These are phyloP conservation scores for Saccharum spontaneum DNA, from an alignment of 176 grass and related monocot genomes.

Conservation along the genomic window DNA sequence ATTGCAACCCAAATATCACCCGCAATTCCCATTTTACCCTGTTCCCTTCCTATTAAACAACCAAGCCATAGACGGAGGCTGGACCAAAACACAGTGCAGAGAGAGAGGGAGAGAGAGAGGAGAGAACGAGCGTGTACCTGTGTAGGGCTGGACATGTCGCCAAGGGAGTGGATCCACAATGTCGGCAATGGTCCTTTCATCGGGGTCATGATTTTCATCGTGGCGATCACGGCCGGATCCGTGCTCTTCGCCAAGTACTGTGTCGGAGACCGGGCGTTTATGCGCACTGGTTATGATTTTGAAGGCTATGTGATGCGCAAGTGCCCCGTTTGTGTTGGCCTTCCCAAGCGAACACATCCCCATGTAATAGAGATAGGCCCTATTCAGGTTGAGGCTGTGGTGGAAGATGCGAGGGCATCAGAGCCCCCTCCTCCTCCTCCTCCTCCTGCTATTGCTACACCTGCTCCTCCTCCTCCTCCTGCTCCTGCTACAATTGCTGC, in stretches of 20 bases:
- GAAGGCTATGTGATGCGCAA: background rate
- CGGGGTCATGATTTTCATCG: background rate
- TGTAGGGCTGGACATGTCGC: background rate
- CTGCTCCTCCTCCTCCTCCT: background rate
- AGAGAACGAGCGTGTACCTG: too few relatives aligned
- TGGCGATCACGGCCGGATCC: background rate
- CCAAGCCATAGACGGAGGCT: background rate
- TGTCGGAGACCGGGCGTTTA: background rate
- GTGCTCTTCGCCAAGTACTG: background rate
- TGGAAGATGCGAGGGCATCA: background rate
- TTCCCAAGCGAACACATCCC: background rate
- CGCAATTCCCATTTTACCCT: background rate
- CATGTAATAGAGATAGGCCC: background rate
- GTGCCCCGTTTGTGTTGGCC: background rate
- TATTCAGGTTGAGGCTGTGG: background rate
- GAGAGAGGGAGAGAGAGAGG: background rate
- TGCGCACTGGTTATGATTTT: background rate
- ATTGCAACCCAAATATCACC: background rate
- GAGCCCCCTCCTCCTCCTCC: background rate
- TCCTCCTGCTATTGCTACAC: too few relatives aligned
- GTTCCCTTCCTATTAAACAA: background rate
- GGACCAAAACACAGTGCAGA: background rate
- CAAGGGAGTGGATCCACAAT: background rate
- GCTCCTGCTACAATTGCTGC: rapidly evolving
- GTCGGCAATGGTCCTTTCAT: background rate